phyloP scores from a whole-genome alignment of 768 basidiomycete species.

The Suillus subaureus region DNA sequence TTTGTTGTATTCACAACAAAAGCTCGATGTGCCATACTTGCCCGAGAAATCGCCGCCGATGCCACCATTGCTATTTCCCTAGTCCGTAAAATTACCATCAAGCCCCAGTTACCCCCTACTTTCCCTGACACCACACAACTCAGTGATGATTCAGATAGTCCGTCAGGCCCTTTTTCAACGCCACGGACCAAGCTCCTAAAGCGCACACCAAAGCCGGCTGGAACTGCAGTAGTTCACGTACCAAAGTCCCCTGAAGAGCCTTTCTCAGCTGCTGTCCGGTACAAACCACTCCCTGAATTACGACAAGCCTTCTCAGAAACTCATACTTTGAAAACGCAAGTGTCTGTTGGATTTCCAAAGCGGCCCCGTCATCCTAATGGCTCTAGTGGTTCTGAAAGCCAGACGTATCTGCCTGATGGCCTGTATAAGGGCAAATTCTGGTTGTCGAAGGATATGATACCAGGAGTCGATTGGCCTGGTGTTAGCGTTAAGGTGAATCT shows the following conservation, averaged over 20 bases:
- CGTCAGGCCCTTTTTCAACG: slow-evolving; percentile 9
- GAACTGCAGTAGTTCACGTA: slow-evolving; percentile 17
- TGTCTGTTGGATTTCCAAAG: slow-evolving; percentile 73
- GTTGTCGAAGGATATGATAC: slow-evolving; percentile 60
- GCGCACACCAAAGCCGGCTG: slow-evolving; percentile 32
- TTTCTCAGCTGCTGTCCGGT: slow-evolving; percentile 1
- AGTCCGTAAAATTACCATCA: slow-evolving; percentile 59
- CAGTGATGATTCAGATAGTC: slow-evolving; percentile 46
- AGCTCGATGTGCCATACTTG: slow-evolving; percentile 53
- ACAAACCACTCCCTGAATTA: slow-evolving; percentile 31
- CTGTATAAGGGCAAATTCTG: slow-evolving; percentile 61
- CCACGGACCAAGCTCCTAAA: slow-evolving; percentile 29
- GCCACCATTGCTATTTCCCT: slow-evolving; percentile 72
- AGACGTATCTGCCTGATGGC: slow-evolving; percentile 63
- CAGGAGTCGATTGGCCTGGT: slow-evolving; percentile 67
- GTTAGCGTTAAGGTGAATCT: slow-evolving; percentile 63
- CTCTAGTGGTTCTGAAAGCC: slow-evolving; percentile 49
- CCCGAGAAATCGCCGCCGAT: slow-evolving; percentile 68
- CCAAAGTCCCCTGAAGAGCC: slow-evolving; percentile 16
- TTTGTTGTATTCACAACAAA: slow-evolving; percentile 74
- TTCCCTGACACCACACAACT: slow-evolving; percentile 50
- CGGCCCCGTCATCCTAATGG: slow-evolving; percentile 47
- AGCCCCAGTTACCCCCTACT: slow-evolving; percentile 38
- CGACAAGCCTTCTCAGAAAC: slow-evolving; percentile 23
- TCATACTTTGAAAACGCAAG: slow-evolving; percentile 37